Evolutionary conservation across 768 basidiomycete species (phyloP).

Genomic region (Pulveroboletus sp.): DNA sequence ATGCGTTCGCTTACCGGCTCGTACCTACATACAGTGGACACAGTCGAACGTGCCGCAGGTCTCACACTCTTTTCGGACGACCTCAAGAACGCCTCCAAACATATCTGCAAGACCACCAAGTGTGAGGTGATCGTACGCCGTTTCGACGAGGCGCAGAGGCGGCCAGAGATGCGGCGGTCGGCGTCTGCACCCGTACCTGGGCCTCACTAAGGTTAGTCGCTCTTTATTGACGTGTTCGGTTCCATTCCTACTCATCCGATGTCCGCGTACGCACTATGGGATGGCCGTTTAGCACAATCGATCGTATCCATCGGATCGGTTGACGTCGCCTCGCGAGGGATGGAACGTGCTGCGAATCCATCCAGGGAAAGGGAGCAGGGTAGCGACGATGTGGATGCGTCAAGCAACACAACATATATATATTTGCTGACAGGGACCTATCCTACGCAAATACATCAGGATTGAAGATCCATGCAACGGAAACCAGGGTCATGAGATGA

Average conservation of each 20-base stretch:
- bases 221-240: constrained; percentile 6
- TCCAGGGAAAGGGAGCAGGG: neutral
- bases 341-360: neutral
- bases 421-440: constrained; percentile 18
- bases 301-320: neutral
- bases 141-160: constrained; percentile 89
- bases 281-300: neutral
- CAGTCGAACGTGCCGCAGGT: constrained; percentile 87
- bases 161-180: constrained; percentile 46
- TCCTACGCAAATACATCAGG: constrained; percentile 18
- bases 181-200: constrained; percentile 37
- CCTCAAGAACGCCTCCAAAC: constrained; percentile 68
- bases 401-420: constrained; percentile 22
- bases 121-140: constrained; percentile 84
- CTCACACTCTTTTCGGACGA: constrained; percentile 81
- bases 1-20: neutral
- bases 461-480: constrained; percentile 1
- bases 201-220: too few relatives aligned
- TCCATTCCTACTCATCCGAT: neutral
- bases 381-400: constrained; percentile 15
- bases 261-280: neutral
- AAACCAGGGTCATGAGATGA: neutral
- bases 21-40: constrained; percentile 56
- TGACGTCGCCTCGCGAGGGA: neutral
- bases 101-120: constrained; percentile 84